Evolutionary conservation across 495 filamentous ascomycete genomes (phyloP).

Genomic region (Bacidia rubella): DNA sequence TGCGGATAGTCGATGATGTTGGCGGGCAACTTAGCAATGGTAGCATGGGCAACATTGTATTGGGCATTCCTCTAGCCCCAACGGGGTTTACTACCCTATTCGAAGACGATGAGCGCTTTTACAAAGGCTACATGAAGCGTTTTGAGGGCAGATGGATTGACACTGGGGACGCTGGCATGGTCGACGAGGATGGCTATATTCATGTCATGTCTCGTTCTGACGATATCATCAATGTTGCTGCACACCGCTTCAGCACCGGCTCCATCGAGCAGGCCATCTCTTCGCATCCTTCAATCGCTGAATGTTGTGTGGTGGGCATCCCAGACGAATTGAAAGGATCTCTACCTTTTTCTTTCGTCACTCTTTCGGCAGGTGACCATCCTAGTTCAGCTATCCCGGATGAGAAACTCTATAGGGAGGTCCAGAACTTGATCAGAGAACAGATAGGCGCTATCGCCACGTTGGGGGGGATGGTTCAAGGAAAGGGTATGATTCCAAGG

Average conservation of each 20-base stretch:
- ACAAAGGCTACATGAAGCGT: conserved; percentile 62
- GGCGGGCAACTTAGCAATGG: conserved; percentile 53
- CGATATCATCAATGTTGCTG: conserved; percentile 92
- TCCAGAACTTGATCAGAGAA: conserved; percentile 54
- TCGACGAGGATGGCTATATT: conserved; percentile 72
- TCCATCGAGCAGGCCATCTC: conserved; percentile 84
- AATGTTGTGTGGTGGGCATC: conserved; percentile 74
- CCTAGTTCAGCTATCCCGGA: conserved; percentile 33
- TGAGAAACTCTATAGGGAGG: conserved; percentile 40
- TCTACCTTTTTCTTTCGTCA: conserved; percentile 80
- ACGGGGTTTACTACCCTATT: conserved; percentile 78
- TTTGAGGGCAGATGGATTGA: conserved; percentile 75
- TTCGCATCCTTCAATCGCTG: conserved; percentile 59
- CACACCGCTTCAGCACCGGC: conserved; percentile 81
- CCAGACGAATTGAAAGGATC: conserved; percentile 80
- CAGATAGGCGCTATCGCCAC: conserved; percentile 82
- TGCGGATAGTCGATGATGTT: conserved; percentile 66
- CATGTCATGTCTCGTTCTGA: conserved; percentile 78
- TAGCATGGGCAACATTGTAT: conserved; percentile 83
- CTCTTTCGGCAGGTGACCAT: conserved; percentile 35
- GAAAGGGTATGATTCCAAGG: conserved; percentile 83
- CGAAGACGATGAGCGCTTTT: conserved; percentile 72
- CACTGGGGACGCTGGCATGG: conserved; percentile 78
- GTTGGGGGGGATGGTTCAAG: conserved; percentile 71
- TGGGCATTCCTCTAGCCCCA: conserved; percentile 68